phyloP scores from a whole-genome alignment of 805 yeast species.

The Sugiyamaella lignohabitans region DNA sequence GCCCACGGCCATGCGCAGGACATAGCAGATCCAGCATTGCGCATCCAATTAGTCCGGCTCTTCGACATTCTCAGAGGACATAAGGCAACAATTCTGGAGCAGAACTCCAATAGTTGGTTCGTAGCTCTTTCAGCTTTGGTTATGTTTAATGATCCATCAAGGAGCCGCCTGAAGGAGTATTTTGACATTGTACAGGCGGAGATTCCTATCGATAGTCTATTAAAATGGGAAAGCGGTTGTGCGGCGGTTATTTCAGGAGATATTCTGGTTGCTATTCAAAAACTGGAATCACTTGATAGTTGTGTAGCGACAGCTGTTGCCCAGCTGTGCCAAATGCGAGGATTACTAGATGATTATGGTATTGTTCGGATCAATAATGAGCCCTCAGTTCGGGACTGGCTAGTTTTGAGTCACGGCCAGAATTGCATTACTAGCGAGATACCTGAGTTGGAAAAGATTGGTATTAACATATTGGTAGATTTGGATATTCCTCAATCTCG shows the following conservation, averaged over 20 bases:
- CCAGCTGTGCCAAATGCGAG: slow-evolving; percentile 25
- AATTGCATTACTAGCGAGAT: slow-evolving; percentile 16
- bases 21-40: slow-evolving; percentile 17
- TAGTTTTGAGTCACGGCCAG: slow-evolving; percentile 23
- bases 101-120: slow-evolving; percentile 26
- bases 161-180: slow-evolving; percentile 25
- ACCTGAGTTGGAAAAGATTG: slow-evolving; percentile 16
- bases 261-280: slow-evolving; percentile 21
- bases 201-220: slow-evolving; percentile 24
- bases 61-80: slow-evolving; percentile 27
- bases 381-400: slow-evolving; percentile 21
- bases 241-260: slow-evolving; percentile 25
- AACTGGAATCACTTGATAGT: slow-evolving; percentile 24
- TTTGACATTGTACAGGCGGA: slow-evolving; percentile 18
- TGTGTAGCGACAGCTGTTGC: slow-evolving; percentile 27
- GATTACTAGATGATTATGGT: slow-evolving; percentile 25
- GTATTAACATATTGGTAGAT: slow-evolving; percentile 24
- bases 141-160: slow-evolving; percentile 27
- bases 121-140: slow-evolving; percentile 28
- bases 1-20: slow-evolving; percentile 17
- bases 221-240: slow-evolving; percentile 27
- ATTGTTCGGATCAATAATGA: slow-evolving; percentile 6
- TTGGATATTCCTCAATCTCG: slow-evolving; percentile 18
- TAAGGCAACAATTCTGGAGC: slow-evolving; percentile 21
- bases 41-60: slow-evolving; percentile 21